Evolutionary conservation across 306 rosid genomes (phyloP), one percentile per base, ranked within the genome.

Genomic region (Canavalia gladiata): DNA sequence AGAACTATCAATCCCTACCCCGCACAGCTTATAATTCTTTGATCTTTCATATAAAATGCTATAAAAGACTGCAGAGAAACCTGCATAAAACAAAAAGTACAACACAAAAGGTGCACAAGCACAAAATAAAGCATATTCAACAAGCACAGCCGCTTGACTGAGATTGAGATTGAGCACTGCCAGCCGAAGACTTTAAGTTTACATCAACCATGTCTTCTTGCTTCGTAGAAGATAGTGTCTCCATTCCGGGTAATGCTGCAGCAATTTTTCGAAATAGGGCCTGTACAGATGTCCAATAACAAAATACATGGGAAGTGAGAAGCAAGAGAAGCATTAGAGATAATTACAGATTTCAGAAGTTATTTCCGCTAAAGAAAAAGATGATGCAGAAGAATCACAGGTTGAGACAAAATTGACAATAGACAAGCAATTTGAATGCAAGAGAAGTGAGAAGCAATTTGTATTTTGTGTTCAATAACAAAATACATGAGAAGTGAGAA

Each of bases 121-220:
- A 62, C 63, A 64, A 55, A 18, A 75, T 37, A 82, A 55, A 60
- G 72, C 71, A 56, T 50, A 59, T 75, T 85, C 82, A 92, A 77
- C 95, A 92, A 28, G 94, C 89, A 63, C 94, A 92, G 71, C 94
- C 92, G 52, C 94, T 84, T 3, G 92, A 84, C 79, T 86, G 87
- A 31, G 89, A 78, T 82, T 87, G 95, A 28, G 94, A 76, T 79
- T 86, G 87, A 49, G 68, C 41, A 64, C 64, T 39, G 80, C 81
- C 86, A 57, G 77, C 79, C 8, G 87, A 63, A 45, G 97, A 85
- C 82, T 87, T 89, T 12, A 90, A 86, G 84, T 91, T 92, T 42
- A 92, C 95, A 77, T 92, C 95, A 62, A 92, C 95, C 97, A 91
- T 87, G 81, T 91, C 97, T 81, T 90, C 95, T 87, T 91, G 97